Evolutionary conservation across 78 protist species (phyloP).

Genomic region (Planoprotostelium fungivorum): DNA sequence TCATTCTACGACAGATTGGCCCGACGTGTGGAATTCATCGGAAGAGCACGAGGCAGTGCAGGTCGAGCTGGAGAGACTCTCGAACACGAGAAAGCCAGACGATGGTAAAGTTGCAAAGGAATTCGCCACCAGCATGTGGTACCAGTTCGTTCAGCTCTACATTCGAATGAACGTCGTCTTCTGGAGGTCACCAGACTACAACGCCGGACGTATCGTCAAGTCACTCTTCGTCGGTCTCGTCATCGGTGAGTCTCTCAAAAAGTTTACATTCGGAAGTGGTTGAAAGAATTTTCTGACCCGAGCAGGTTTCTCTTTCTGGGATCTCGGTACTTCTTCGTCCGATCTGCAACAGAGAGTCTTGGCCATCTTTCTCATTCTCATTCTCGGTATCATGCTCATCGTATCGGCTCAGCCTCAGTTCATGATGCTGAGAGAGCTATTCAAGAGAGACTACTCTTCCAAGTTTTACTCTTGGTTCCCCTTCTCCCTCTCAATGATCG

Average conservation of each 20-base stretch:
- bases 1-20: slow-evolving; percentile 6
- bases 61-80: not conserved
- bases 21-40: slow-evolving; percentile 9
- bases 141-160: slow-evolving; percentile 39
- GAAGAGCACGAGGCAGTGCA: not conserved
- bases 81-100: not conserved
- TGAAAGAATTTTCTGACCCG: no score
- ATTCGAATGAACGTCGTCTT: slow-evolving; percentile 37
- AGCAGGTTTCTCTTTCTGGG: slow-evolving; percentile 51
- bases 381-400: slow-evolving; percentile 40
- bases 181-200: slow-evolving; percentile 35
- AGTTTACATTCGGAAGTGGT: no score
- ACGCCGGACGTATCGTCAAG: slow-evolving; percentile 13
- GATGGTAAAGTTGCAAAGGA: slow-evolving; percentile 22
- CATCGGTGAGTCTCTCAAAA: slow-evolving; percentile 27
- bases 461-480: slow-evolving; percentile 54
- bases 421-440: slow-evolving; percentile 24
- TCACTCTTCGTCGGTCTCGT: slow-evolving; percentile 10
- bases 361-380: slow-evolving; percentile 31
- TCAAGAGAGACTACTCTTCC: slow-evolving; percentile 31
- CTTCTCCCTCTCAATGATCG: slow-evolving; percentile 25
- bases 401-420: slow-evolving; percentile 24
- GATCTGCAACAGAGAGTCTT: slow-evolving; percentile 37
- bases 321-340: slow-evolving; percentile 20
- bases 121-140: slow-evolving; percentile 7